phyloP scores from a whole-genome alignment of 116 monocot genomes.

The Posidonia oceanica region DNA sequence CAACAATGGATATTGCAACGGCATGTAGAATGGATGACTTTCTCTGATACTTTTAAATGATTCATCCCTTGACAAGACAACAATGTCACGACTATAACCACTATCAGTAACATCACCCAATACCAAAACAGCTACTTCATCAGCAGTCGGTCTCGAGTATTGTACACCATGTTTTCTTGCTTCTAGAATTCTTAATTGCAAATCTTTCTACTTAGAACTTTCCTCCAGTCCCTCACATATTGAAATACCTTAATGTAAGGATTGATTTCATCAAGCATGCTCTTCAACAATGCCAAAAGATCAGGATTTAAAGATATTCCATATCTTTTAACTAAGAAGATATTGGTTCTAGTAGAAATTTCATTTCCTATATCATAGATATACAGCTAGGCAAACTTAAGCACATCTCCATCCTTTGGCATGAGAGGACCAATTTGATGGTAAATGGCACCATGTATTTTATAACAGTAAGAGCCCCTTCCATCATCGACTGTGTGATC shows the following conservation, averaged over 20 bases:
- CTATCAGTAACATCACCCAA: neutral
- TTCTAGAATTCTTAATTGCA: neutral
- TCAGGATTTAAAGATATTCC: too few relatives aligned
- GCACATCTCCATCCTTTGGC: neutral
- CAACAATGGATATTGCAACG: too few relatives aligned
- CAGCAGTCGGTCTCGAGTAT: neutral
- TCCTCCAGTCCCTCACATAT: neutral
- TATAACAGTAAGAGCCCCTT: neutral
- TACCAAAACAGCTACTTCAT: neutral
- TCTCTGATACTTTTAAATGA: neutral
- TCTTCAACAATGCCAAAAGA: neutral
- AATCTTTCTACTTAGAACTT: too few relatives aligned
- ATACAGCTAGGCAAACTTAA: neutral
- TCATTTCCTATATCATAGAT: too few relatives aligned
- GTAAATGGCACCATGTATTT: neutral
- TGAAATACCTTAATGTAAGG: too few relatives aligned
- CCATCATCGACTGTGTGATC: neutral
- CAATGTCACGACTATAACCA: neutral
- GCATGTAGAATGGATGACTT: neutral
- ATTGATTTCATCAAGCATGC: neutral
- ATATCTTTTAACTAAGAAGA: neutral
- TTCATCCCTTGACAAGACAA: neutral
- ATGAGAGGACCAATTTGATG: too few relatives aligned
- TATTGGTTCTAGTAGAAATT: too few relatives aligned
- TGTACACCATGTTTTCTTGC: too few relatives aligned